Conservation (phyloP, 441 rosid species). For the Adansonia rubrostipa region DNA sequence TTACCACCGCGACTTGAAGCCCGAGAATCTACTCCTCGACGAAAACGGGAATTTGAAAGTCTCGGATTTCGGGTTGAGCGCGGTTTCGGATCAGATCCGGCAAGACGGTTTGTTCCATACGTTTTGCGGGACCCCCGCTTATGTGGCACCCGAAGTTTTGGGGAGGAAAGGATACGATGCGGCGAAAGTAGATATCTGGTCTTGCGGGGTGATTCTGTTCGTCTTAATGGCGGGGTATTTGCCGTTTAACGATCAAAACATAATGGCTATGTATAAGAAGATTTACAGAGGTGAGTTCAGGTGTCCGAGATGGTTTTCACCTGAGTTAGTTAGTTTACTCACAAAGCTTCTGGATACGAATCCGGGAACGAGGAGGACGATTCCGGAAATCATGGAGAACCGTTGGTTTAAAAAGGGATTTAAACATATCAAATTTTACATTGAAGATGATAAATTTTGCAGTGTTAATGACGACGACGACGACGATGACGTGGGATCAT, state of each 20-base stretch:
- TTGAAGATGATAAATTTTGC: conserved; percentile 75
- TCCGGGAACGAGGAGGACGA: conserved; percentile 64
- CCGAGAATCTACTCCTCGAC: conserved; percentile 77
- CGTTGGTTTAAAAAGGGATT: conserved; percentile 86
- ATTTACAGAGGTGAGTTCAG: conserved; percentile 79
- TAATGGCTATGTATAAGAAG: conserved; percentile 84
- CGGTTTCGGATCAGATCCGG: conserved; percentile 80
- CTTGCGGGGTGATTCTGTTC: conserved; percentile 81
- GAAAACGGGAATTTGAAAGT: conserved; percentile 76
- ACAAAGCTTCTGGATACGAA: conserved; percentile 63
- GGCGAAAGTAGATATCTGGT: conserved; percentile 87
- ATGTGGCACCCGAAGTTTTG: conserved; percentile 87
- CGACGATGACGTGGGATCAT: conserved; percentile 48
- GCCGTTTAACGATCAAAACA: conserved; percentile 80
- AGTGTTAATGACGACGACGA: too few species aligned
- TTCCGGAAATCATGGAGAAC: conserved; percentile 70
- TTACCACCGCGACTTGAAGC: conserved; percentile 86
- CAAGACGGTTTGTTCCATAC: conserved; percentile 89
- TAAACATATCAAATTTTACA: conserved; percentile 73
- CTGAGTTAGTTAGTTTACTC: conserved; percentile 59
- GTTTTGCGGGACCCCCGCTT: conserved; percentile 89
- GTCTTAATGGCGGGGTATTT: conserved; percentile 87
- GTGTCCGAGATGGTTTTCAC: conserved; percentile 87
- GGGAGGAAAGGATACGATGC: conserved; percentile 81
- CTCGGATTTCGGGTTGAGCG: conserved; percentile 84